Percentiles rank a stretch among this genome's conserved stretches.
These are phyloP conservation scores for Cornus florida DNA, from an alignment of 148 eudicot species.

Conservation along the genomic window DNA sequence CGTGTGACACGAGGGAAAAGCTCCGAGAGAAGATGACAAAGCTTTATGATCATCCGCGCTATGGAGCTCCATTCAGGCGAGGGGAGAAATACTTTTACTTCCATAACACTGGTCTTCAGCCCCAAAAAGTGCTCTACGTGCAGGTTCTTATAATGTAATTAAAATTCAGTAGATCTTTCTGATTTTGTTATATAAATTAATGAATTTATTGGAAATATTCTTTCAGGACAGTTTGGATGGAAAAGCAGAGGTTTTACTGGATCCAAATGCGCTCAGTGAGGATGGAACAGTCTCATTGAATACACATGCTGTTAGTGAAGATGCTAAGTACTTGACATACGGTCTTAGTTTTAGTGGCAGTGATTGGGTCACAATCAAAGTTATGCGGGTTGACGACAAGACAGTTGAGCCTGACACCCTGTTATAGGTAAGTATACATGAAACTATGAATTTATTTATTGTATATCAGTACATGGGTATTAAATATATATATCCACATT, in stretches of 20 bases:
- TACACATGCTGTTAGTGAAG: conserved; percentile 61
- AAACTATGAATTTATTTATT: not conserved
- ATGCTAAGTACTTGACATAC: conserved; percentile 81
- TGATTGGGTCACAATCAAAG: conserved; percentile 88
- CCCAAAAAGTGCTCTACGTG: conserved; percentile 67
- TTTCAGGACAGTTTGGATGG: conserved; percentile 74
- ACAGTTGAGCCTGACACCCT: conserved; percentile 51
- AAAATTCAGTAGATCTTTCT: not conserved
- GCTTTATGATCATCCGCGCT: conserved; percentile 68
- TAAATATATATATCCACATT: too few relatives aligned
- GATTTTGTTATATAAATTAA: too few relatives aligned
- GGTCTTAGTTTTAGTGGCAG: conserved; percentile 85
- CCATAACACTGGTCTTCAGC: conserved; percentile 84
- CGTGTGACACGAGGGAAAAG: conserved; percentile 72
- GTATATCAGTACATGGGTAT: not conserved
- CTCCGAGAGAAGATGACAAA: conserved; percentile 49
- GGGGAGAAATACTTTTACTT: conserved; percentile 72
- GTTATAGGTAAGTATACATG: conserved; percentile 62
- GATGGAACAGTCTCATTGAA: conserved; percentile 79
- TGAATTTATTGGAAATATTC: not conserved
- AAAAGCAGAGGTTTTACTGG: conserved; percentile 70
- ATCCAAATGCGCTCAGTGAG: conserved; percentile 73
- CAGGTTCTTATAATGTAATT: conserved; percentile 43
- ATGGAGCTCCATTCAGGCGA: conserved; percentile 62
- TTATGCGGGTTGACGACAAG: conserved; percentile 52